Evolutionary conservation across 352 stramenopile species (phyloP).

Genomic region (Globisporangium echinulatum): DNA sequence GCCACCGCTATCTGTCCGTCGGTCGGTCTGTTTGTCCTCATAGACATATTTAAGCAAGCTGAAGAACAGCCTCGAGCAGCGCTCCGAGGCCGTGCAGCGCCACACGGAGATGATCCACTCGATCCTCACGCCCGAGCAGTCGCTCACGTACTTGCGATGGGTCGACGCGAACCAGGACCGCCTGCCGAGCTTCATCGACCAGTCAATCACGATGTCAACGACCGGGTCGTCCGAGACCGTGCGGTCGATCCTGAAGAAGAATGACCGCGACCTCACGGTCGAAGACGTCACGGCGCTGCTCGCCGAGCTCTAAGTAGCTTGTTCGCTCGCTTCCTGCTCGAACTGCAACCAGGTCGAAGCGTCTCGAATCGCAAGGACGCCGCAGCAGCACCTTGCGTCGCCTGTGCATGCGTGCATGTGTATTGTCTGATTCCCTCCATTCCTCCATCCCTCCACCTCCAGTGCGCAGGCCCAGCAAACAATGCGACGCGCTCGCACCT

Average conservation of each 20-base stretch:
- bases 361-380: too few species aligned
- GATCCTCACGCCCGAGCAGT: constrained; percentile 81
- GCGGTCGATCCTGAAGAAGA: constrained; percentile 73
- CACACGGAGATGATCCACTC: constrained; percentile 80
- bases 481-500: too few species aligned
- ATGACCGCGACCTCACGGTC: constrained; percentile 81
- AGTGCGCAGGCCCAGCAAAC: too few species aligned
- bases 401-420: too few species aligned
- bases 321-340: too few species aligned
- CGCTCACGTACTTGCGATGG: constrained; percentile 78
- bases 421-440: too few species aligned
- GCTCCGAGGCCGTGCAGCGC: constrained; percentile 70
- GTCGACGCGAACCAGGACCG: constrained; percentile 74
- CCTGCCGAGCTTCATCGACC: constrained; percentile 58
- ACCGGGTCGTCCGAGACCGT: constrained; percentile 54
- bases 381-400: too few species aligned
- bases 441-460: too few species aligned
- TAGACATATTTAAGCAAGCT: constrained; percentile 88
- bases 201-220: constrained; percentile 44
- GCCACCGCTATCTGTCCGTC: not conserved
- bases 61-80: constrained; percentile 75
- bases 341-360: too few species aligned
- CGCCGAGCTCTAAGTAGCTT: constrained; percentile 34
- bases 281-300: constrained; percentile 81
- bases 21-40: not conserved